phyloP scores from a whole-genome alignment of 1,284 basidiomycete genomes.

The Ceratobasidium theobromae region DNA sequence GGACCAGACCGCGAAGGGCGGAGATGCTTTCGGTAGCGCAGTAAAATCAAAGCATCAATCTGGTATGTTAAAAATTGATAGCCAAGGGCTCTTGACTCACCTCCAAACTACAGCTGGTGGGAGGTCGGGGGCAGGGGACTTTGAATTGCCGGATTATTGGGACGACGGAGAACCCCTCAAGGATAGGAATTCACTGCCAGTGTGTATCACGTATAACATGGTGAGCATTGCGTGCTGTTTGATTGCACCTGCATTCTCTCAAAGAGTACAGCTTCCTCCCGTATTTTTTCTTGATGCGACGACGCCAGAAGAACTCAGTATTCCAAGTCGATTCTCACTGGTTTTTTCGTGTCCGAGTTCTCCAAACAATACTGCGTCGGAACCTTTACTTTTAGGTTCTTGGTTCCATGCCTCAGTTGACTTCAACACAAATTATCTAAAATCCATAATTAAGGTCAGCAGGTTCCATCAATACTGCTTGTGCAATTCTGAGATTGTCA shows the following conservation, averaged over 20 bases:
- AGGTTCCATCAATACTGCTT: no score
- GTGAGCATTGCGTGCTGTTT: constrained; percentile 48
- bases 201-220: constrained; percentile 72
- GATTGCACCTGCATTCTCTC: background rate
- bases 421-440: constrained; percentile 50
- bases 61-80: background rate
- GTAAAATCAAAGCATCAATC: constrained; percentile 28
- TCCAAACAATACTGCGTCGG: constrained; percentile 36
- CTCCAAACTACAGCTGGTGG: constrained; percentile 5
- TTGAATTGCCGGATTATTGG: constrained; percentile 81
- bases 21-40: constrained; percentile 35
- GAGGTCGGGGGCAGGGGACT: constrained; percentile 57
- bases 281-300: constrained; percentile 70
- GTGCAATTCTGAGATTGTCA: no score
- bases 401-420: constrained; percentile 63
- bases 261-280: constrained; percentile 49
- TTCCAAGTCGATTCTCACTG: constrained; percentile 57
- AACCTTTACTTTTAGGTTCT: constrained; percentile 57
- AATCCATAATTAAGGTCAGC: constrained; percentile 56
- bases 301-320: constrained; percentile 57
- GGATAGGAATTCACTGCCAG: constrained; percentile 65
- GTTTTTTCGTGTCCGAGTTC: constrained; percentile 59
- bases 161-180: constrained; percentile 70
- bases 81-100: background rate
- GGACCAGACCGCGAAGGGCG: constrained; percentile 37